phyloP scores from a whole-genome alignment of 441 rosid species.

The Gossypium trilobum region DNA sequence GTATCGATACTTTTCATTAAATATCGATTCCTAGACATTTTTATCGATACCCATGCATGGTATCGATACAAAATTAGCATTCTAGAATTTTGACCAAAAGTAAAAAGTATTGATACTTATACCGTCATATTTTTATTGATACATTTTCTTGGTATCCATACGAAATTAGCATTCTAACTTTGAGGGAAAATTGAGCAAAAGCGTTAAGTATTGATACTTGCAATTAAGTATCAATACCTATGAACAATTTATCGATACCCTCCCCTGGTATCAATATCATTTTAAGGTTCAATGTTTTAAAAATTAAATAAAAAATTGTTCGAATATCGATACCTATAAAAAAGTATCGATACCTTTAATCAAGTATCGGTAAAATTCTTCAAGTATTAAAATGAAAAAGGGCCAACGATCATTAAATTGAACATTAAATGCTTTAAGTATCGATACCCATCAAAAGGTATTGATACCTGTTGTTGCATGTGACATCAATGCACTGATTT shows the following conservation, averaged over 20 bases:
- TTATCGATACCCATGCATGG: not conserved
- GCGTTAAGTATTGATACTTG: not conserved
- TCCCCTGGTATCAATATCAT: not conserved
- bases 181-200: not conserved
- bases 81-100: not conserved
- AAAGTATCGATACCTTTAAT: not conserved
- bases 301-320: too few species aligned
- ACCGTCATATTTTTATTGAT: too few species aligned
- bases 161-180: not conserved
- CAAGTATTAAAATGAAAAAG: not conserved
- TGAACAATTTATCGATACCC: not conserved
- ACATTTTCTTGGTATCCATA: not conserved
- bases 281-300: not conserved
- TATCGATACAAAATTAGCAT: not conserved
- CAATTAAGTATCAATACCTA: not conserved
- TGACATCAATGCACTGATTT: not conserved
- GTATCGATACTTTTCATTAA: too few species aligned
- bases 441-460: not conserved
- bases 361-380: not conserved
- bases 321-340: too few species aligned
- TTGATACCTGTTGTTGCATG: not conserved
- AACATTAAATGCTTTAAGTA: not conserved
- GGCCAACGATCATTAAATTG: not conserved
- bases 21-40: not conserved
- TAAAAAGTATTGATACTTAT: too few species aligned